Evolutionary conservation across 2,329 filamentous ascomycete species (phyloP), one percentile per base, ranked within the genome.

Genomic region (Arachnopeziza araneosa): DNA sequence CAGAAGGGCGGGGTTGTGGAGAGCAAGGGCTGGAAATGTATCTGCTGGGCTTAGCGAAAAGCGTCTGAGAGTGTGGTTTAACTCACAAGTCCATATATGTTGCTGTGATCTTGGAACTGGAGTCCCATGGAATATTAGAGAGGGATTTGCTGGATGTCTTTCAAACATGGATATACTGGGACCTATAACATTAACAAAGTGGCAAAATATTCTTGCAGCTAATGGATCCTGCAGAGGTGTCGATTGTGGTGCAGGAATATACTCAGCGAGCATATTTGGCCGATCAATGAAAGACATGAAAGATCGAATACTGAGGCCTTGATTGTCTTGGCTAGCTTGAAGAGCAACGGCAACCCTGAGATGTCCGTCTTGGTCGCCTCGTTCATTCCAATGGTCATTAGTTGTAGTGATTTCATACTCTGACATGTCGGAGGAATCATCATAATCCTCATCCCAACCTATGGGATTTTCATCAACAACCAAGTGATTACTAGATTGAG

Each of bases 111-210:
- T 80, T 2, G 87, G 83, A 1, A 89, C 80, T 0, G 83, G 78
- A 10, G 79, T 77, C 52, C 86, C 83, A 58, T 79, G 78, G 66
- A 90, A 86, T 30, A 89, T 80, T 7, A 86, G 81, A 0, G 85
- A 82, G 1, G 90, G 83, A 69, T 93, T 90, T 58, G 86, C 82
- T 1, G 90, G 86, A 72, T 93, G 86, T 57, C 93, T 83, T 74
- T 98, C 93, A 71, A 91, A 96, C 26, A 96, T 82, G 1, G 93
- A 96, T 71, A 98, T 84, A 65, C 85, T 89, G 0, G 92, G 90
- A 0, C 89, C 93, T 1, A 92, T 96, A 7, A 95, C 88, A 66
- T 91, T 89, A 53, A 98, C 86, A 72, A 97, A 98, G 74, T 98
- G 92, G 73, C 88, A 88, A 72, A 98, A 98, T 7, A 96, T 86